These are phyloP conservation scores for Talaromyces atroroseus DNA, from an alignment of 2,329 filamentous ascomycete species.

Conservation along the genomic window DNA sequence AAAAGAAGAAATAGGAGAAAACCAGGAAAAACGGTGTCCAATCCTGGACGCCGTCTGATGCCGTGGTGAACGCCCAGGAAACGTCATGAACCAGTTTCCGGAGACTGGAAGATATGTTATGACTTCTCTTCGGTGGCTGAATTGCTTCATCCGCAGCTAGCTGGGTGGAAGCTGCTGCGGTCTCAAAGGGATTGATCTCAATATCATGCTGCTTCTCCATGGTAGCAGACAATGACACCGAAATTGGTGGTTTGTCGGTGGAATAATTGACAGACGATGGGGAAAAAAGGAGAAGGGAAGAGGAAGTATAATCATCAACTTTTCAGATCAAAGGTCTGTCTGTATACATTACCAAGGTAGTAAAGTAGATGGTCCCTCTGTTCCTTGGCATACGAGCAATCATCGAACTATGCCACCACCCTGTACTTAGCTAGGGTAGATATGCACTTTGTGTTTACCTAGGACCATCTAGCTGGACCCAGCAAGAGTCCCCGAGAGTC, in stretches of 20 bases:
- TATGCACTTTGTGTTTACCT: not conserved
- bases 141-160: not conserved
- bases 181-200: slow-evolving; percentile 1
- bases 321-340: not conserved
- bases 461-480: not conserved
- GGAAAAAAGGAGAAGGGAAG: not conserved
- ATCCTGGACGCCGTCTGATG: slow-evolving; percentile 20
- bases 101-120: slow-evolving; percentile 7
- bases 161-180: not conserved
- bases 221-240: not conserved
- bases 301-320: not conserved
- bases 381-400: not conserved
- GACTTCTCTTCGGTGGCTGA: not conserved
- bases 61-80: slow-evolving; percentile 9
- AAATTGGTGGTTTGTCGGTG: not conserved
- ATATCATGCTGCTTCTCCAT: slow-evolving; percentile 10
- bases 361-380: not conserved
- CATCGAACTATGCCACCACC: not conserved
- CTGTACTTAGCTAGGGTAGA: not conserved
- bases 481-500: not conserved
- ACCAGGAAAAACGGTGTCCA: slow-evolving; percentile 41
- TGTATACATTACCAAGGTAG: too few relatives aligned
- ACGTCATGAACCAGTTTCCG: slow-evolving; percentile 10
- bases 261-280: not conserved
- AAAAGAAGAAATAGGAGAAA: slow-evolving; percentile 39